Percentiles rank a stretch among this genome's conserved stretches.
phyloP scores from a whole-genome alignment of 371 early-diverging fungal species.

The Blastocladiella emersonii region DNA sequence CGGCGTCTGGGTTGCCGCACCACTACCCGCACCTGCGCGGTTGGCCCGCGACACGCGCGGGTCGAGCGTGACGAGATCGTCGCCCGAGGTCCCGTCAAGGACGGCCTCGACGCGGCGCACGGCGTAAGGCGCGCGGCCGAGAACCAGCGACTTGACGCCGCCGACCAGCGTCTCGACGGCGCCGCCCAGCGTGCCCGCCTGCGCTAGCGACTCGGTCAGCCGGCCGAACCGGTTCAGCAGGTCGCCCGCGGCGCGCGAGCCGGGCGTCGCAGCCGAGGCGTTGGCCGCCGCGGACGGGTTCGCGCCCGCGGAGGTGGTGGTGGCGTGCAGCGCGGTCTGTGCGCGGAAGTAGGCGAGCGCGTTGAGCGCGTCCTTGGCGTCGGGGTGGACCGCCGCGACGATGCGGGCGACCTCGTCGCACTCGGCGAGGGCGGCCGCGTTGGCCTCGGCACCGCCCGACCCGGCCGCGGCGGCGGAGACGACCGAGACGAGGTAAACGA shows the following conservation, averaged over 20 bases:
- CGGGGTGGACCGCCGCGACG: background rate
- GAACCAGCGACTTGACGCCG: background rate
- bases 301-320: background rate
- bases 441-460: background rate
- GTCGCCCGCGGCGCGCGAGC: background rate
- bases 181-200: background rate
- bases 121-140: background rate
- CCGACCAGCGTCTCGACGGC: background rate
- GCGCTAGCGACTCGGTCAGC: background rate
- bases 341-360: background rate
- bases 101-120: background rate
- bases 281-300: background rate
- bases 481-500: background rate
- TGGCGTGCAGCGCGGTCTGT: background rate
- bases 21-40: slow-evolving; percentile 25
- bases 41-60: slow-evolving; percentile 16
- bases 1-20: slow-evolving; percentile 14
- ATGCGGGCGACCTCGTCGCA: no score
- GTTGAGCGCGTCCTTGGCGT: background rate
- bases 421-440: background rate
- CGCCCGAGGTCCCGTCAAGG: background rate
- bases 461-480: background rate
- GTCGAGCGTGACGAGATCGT: slow-evolving; percentile 4
- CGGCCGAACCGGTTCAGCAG: background rate
- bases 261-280: background rate